Evolutionary conservation across 345 rosid species (phyloP), one percentile per base, ranked within the genome.

Genomic region (Eucalyptus urophylla): DNA sequence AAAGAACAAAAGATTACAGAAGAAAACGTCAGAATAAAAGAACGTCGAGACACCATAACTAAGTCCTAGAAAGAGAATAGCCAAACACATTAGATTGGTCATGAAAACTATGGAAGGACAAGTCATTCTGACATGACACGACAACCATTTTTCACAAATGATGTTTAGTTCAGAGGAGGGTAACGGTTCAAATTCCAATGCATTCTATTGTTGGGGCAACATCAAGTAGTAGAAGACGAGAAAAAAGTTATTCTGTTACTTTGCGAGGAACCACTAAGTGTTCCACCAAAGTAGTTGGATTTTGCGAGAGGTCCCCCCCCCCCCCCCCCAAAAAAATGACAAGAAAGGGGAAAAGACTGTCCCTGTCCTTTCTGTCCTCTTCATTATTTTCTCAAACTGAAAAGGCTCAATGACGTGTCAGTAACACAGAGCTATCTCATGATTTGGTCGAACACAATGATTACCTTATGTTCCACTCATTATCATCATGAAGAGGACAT

Each of bases 391-490:
- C 47, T 76, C 16, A 40, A 21, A 72, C 44, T 33, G 44, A 33
- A 72, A 37, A 76, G 47, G 16, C 24, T 76, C 27, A 4, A 76
- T 76, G 85, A 76, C 10, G 2, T 40, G 85, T 76, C 47, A 40
- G 47, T 11, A 40, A 76, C 47, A 6, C 85, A 76, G 76, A 65
- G 47, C 15, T 40, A 11, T 22, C 29, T 76, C 43, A 76, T 76
- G 45, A 76, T 22, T 76, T 76, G 14, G 83, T 76, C 8, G 6
- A 43, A 76, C 47, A 29, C 37, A 12, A 60, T 21, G 29, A 85
- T 65, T 93, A 96, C 99, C 99, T 97, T 93, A 98, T 97, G 93
- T 94, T 96, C 99, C 99, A 97, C 89, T 97, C 99, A 89, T 98
- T 97, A 90, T 97, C 99, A 91, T 40, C 91, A 91, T 98, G 98